Evolutionary conservation across 148 eudicot genomes (phyloP).

Genomic region (Vaccinium vitisidaea): DNA sequence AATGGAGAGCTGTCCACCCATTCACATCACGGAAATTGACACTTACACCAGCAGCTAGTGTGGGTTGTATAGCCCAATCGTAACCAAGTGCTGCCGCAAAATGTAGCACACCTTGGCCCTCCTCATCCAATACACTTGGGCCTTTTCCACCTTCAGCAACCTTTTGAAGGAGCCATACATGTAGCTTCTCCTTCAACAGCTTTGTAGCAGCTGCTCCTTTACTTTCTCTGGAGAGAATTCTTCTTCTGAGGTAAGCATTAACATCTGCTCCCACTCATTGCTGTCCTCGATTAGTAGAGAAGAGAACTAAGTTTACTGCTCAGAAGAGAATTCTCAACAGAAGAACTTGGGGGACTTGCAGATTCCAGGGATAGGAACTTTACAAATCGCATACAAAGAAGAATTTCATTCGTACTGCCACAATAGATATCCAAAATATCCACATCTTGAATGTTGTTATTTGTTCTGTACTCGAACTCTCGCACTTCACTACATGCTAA

Average conservation of each 20-base stretch:
- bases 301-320: slow-evolving; percentile 42
- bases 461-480: slow-evolving; percentile 68
- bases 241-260: slow-evolving; percentile 36
- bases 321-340: slow-evolving; percentile 29
- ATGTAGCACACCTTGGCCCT: slow-evolving; percentile 81
- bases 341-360: slow-evolving; percentile 20
- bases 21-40: slow-evolving; percentile 72
- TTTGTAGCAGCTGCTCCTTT: slow-evolving; percentile 51
- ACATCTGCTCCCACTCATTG: slow-evolving; percentile 51
- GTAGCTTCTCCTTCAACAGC: slow-evolving; percentile 59
- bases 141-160: slow-evolving; percentile 69
- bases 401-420: slow-evolving; percentile 36
- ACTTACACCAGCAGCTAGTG: slow-evolving; percentile 68
- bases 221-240: slow-evolving; percentile 35
- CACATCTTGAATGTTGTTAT: slow-evolving; percentile 30
- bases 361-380: slow-evolving; percentile 47
- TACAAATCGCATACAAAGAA: slow-evolving; percentile 49
- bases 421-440: slow-evolving; percentile 33
- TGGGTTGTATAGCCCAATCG: slow-evolving; percentile 74
- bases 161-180: slow-evolving; percentile 67
- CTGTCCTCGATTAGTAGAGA: slow-evolving; percentile 38
- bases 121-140: slow-evolving; percentile 60
- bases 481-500: slow-evolving; percentile 98
- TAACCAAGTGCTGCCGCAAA: slow-evolving; percentile 80
- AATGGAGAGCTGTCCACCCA: slow-evolving; percentile 92